Evolutionary conservation across 2,329 filamentous ascomycete genomes (phyloP).

Genomic region (Pseudopithomyces maydicus): DNA sequence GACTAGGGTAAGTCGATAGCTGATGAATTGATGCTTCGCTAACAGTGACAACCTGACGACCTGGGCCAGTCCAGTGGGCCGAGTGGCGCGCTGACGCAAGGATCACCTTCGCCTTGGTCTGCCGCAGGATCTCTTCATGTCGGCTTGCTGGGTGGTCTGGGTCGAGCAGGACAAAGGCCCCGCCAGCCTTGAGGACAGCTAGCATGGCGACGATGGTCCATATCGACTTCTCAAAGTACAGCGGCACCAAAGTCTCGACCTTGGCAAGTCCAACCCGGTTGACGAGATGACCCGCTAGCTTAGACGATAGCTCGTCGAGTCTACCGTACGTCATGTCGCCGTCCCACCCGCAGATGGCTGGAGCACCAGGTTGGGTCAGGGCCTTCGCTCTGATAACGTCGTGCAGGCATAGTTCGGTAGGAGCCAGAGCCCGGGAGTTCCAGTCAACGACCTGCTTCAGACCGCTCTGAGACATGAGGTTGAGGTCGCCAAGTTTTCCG

Average conservation of each 20-base stretch:
- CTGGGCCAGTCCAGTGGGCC: not conserved
- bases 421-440: not conserved
- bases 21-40: not conserved
- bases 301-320: slow-evolving; percentile 6
- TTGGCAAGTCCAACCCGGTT: not conserved
- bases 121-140: not conserved
- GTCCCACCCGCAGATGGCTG: slow-evolving; percentile 12
- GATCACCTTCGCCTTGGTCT: not conserved
- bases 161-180: slow-evolving; percentile 46
- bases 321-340: slow-evolving; percentile 13
- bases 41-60: too few species aligned
- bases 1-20: not conserved
- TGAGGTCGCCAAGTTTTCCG: not conserved
- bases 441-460: not conserved
- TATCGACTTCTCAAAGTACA: slow-evolving; percentile 29
- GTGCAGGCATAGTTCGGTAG: not conserved
- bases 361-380: not conserved
- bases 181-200: slow-evolving; percentile 49
- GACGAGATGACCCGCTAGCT: slow-evolving; percentile 12
- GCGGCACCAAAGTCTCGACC: slow-evolving; percentile 20
- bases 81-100: not conserved
- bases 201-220: slow-evolving; percentile 43
- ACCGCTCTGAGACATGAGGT: not conserved
- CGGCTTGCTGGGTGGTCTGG: slow-evolving; percentile 23
- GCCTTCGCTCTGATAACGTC: not conserved